Conservation (phyloP, 768 basidiomycete genomes). For the Collybiopsis confluens region DNA sequence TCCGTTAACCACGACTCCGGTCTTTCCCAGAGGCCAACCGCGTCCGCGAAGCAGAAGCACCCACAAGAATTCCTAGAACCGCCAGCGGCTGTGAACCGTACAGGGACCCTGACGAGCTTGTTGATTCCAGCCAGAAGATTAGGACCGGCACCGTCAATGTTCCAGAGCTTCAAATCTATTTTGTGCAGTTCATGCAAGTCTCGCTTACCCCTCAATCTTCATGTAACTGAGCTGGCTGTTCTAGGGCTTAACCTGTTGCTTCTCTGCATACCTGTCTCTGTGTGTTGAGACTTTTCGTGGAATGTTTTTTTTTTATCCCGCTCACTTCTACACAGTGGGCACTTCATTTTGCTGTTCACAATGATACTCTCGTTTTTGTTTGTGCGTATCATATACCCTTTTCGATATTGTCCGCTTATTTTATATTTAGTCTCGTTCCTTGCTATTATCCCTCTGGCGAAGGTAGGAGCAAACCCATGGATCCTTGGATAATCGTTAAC, state of each 20-base stretch:
- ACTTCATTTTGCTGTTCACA: slow-evolving; percentile 36
- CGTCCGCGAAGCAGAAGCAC: no score
- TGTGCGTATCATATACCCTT: slow-evolving; percentile 30
- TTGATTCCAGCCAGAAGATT: slow-evolving; percentile 35
- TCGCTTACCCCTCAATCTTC: background rate
- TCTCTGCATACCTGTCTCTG: slow-evolving; percentile 4
- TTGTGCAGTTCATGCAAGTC: slow-evolving; percentile 50
- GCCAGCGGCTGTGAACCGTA: slow-evolving; percentile 11
- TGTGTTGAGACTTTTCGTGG: slow-evolving; percentile 20
- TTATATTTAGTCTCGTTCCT: slow-evolving; percentile 42
- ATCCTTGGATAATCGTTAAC: background rate
- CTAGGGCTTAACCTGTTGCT: slow-evolving; percentile 1
- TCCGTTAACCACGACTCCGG: no score
- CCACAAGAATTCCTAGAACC: no score
- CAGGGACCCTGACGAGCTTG: slow-evolving; percentile 22
- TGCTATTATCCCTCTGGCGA: slow-evolving; percentile 62
- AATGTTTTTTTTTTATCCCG: background rate
- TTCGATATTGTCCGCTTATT: background rate
- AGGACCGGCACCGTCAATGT: slow-evolving; percentile 39
- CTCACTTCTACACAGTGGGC: slow-evolving; percentile 38
- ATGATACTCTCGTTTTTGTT: slow-evolving; percentile 44
- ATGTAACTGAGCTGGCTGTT: background rate
- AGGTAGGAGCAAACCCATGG: slow-evolving; percentile 26
- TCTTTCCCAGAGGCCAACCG: no score
- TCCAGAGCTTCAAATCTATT: slow-evolving; percentile 49